Evolutionary conservation across 2,329 filamentous ascomycete species (phyloP).

Genomic region (Conoideocrella luteorostrata): DNA sequence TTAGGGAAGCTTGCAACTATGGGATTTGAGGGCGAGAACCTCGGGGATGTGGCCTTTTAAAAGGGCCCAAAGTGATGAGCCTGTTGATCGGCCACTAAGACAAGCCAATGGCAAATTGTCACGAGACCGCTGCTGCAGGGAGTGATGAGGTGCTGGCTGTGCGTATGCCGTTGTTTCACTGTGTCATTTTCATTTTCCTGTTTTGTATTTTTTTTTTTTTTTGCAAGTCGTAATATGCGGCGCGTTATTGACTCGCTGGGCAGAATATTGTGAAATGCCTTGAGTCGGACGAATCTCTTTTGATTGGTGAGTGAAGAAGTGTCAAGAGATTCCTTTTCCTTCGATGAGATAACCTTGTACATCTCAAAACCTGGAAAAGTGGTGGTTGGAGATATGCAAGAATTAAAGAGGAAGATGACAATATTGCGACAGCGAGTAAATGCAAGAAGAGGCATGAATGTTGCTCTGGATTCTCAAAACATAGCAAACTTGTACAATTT

Average conservation of each 20-base stretch:
- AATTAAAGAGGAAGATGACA: not conserved
- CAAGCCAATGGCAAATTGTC: not conserved
- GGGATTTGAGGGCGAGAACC: constrained; percentile 83
- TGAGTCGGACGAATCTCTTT: constrained; percentile 9
- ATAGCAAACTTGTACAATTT: no score
- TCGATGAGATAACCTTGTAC: not conserved
- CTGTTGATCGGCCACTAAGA: not conserved
- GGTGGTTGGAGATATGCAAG: not conserved
- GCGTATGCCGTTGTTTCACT: not conserved
- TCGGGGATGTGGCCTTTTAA: constrained; percentile 65
- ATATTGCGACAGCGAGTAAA: not conserved
- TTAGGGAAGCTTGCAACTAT: constrained; percentile 65
- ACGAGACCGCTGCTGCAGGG: not conserved
- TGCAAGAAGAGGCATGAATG: no score
- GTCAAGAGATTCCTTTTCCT: not conserved
- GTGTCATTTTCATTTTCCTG: not conserved
- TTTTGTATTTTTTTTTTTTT: not conserved
- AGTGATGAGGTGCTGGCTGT: not conserved
- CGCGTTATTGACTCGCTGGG: constrained; percentile 18
- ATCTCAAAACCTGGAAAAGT: not conserved
- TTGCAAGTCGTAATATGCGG: constrained; percentile 2
- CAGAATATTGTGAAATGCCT: constrained; percentile 63
- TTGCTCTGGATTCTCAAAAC: no score
- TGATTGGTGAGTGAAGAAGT: not conserved
- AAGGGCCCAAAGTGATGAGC: not conserved